Evolutionary conservation across 2,329 filamentous ascomycete species (phyloP), one percentile per base, ranked within the genome.

Genomic region (Aplosporella prunicola): DNA sequence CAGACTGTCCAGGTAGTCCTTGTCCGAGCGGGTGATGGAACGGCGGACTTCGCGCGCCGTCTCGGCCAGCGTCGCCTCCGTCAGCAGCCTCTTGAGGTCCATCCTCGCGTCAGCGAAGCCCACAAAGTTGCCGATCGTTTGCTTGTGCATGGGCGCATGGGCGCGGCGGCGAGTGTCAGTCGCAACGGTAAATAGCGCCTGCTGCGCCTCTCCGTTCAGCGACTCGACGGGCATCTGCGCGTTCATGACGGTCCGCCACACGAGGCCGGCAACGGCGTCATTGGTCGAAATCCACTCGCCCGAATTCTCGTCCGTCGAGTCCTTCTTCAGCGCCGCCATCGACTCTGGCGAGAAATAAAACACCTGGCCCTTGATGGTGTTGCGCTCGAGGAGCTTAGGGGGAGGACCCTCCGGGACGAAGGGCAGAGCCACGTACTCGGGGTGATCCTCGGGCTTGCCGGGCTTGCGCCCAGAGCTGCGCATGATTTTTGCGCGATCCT

Each of bases 111-210:
- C 15, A 2, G 29, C 22, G 8, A 25, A 26, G 7, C 20, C 20
- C 15, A 31, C 22, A 16, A 39, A 39, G 16, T 30, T 32, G 7
- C 35, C 35, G 15, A 39, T 8, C 6, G 35, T 39, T 9, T 30
- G 16, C 9, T 16, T 15, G 11, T 27, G 35, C 3, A 32, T 25
- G 3, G 35, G 28, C 11, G 22, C n/a, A 24, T 26, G 17, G 5
- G 25, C 26, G 14, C 28, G 22, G 7, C 29, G 16, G 7, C 28
- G 35, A 11, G 15, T 16, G n/a, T 39, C 35, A 7, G 32, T 18
- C 10, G 28, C 22, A 5, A 26, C 26, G 28, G 15, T 15, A n/a
- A 32, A 26, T 5, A 39, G 20, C 9, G 28, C 25, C 8, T 8
- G n/a, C 15, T 18, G 14, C 9, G 35, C 28, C 7, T 32, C 16